Evolutionary conservation across 768 basidiomycete genomes (phyloP), one percentile per base, ranked within the genome.

Genomic region (Suillus subalutaceus): DNA sequence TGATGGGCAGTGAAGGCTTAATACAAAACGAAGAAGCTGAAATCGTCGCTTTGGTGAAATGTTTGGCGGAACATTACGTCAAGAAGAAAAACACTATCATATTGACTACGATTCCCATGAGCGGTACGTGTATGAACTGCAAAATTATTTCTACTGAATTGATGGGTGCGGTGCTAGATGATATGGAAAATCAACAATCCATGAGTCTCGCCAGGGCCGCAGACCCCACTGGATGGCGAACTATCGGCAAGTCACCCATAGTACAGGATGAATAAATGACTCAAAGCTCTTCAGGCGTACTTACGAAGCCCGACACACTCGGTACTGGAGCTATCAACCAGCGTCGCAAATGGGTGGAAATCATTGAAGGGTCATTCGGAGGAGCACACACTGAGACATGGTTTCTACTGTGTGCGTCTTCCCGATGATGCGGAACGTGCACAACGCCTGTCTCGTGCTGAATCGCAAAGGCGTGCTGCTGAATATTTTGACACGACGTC

Each of bases 121-220:
- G 81, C 63, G 85, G 85, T 85, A 58, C 30, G 74, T 59, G 30
- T n/a, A 23, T 50, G 23, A 32, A 37, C 40, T 23, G 18, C 16
- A 9, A 26, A 26, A 3, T 59, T 8, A 1, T 40, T 41, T 30
- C 9, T 26, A 16, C 40, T 41, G 6, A 41, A 59, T 26, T 30
- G 23, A 58, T 38, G 26, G 16, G 32, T n/a, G 20, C 13, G 18
- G 37, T 40, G 13, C 13, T 13, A 88, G 87, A 86, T 62, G 88
- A 89, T 65, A 83, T 86, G 61, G 83, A 88, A 67, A 88, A 87
- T 68, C 86, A 87, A 70, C 83, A 82, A 62, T 87, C 88, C 0
- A 77, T 82, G 13, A 75, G 78, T 1, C 79, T 88, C 2, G 87
- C 86, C 1, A 74, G 73, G 6, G 71, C 81, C 52, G 81, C 72